Base-by-base conservation (phyloP, 768 basidiomycete genomes). In the Trametes cinnabarina region DNA sequence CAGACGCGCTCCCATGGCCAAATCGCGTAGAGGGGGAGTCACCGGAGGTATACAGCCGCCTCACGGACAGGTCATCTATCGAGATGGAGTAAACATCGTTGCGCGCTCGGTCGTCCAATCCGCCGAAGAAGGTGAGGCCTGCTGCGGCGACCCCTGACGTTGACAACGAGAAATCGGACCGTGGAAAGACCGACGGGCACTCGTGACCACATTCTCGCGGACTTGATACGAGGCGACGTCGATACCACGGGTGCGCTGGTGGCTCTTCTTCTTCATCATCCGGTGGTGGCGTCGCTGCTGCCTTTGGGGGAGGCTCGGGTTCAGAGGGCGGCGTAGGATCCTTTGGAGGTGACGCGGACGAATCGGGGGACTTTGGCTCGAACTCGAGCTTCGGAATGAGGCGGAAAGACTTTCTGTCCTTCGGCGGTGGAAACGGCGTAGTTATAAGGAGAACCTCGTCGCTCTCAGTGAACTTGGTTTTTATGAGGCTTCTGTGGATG, bases 41-140 rank as follows among this genome's bases (percentile, higher is more conserved):
- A 7, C 95, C 95, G 11, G 78, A 81, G 0, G 94, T 95, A 68
- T 92, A 87, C 26, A 96, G 74, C 12, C 92, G 79, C 14, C 83
- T 83, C 4, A 91, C 86, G n/a, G 86, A 80, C 55, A 90, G 79
- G 63, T 91, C 86, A 37, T 83, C 78, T 4, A 86, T 81, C 30
- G 86, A 86, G 68, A 97, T 86, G 20, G 88, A 76, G 72, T 94
- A 98, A 28, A 97, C 77, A 73, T 98, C 95, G 72, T 96, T 96
- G 52, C 85, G 81, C 32, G 92, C 86, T 14, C 81, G 73, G 68
- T 96, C 94, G 40, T 88, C 93, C 57, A 98, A 87, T 52, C 95
- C 95, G 58, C 95, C 95, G 63, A 98, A 98, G 60, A 98, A 80
- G 73, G 90, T 93, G 60, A 98, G 84, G 4, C 50, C 54, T 3